A percentile compares a stretch with the other conserved stretches of the same genome.
Conservation (phyloP, 2,329 filamentous ascomycete species). For the Neonectria coccinea region DNA sequence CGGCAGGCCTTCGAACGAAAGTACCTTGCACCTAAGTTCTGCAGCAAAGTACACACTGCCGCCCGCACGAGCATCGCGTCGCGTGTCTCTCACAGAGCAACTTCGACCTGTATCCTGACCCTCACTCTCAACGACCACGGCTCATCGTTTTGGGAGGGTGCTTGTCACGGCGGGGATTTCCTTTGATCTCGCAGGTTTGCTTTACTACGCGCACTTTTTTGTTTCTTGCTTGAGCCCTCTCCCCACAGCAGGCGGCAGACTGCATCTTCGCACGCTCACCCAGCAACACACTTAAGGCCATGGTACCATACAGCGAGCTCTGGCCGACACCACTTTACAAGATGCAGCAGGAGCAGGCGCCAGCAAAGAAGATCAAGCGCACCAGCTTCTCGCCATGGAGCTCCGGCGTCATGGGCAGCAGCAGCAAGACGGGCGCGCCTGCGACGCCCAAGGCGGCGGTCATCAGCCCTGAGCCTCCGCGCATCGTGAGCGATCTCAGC, state of each 20-base stretch:
- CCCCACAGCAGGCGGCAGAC: background rate
- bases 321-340: background rate
- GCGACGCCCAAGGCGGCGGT: conserved; percentile 5
- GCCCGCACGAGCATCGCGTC: conserved; percentile 32
- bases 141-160: background rate
- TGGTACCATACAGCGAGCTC: background rate
- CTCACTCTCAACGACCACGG: background rate
- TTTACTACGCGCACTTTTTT: background rate
- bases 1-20: background rate
- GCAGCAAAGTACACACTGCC: conserved; percentile 22
- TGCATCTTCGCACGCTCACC: background rate
- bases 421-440: background rate
- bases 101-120: conserved; percentile 9
- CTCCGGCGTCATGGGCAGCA: conserved; percentile 26
- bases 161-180: background rate
- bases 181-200: background rate
- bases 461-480: conserved; percentile 25
- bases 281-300: background rate
- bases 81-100: conserved; percentile 33
- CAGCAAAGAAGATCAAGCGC: conserved; percentile 32
- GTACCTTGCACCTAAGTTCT: conserved; percentile 27
- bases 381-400: conserved; percentile 36
- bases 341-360: conserved; percentile 15
- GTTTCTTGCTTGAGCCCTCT: background rate
- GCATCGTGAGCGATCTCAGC: conserved; percentile 43